These are phyloP conservation scores for Triticum urartu DNA, from an alignment of 176 grass and related monocot species.

Conservation along the genomic window DNA sequence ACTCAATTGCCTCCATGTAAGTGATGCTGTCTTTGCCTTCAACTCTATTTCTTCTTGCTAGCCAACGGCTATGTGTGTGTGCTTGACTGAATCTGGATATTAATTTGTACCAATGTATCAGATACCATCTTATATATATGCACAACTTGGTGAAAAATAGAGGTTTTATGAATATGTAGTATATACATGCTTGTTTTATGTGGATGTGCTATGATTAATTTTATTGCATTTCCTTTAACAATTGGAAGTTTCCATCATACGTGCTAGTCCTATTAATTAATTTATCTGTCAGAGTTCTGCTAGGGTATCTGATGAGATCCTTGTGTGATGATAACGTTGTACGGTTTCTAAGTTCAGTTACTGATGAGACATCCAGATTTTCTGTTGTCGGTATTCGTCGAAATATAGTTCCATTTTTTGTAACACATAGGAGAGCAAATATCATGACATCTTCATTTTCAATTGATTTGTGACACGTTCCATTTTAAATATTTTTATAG, in stretches of 20 bases:
- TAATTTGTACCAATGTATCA: background rate
- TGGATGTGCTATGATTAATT: background rate
- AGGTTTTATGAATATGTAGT: constrained; percentile 8
- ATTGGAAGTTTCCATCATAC: background rate
- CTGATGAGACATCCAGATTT: background rate
- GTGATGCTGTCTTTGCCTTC: background rate
- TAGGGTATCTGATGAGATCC: background rate
- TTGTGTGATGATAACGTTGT: background rate
- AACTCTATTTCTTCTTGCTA: background rate
- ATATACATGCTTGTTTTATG: background rate
- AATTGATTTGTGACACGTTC: background rate
- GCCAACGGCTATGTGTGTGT: too few relatives aligned
- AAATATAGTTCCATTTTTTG: background rate
- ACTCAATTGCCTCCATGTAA: background rate
- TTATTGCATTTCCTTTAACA: background rate
- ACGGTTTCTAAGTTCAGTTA: background rate
- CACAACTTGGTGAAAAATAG: background rate
- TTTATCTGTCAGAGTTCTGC: background rate
- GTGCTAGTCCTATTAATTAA: background rate
- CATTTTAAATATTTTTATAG: background rate
- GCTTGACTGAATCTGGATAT: background rate
- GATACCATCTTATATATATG: background rate
- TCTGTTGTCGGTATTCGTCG: background rate
- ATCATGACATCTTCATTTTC: background rate
- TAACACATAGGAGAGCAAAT: background rate